These are phyloP conservation scores for Xylariaceae sp. DNA, from an alignment of 2,329 filamentous ascomycete genomes.

Conservation along the genomic window DNA sequence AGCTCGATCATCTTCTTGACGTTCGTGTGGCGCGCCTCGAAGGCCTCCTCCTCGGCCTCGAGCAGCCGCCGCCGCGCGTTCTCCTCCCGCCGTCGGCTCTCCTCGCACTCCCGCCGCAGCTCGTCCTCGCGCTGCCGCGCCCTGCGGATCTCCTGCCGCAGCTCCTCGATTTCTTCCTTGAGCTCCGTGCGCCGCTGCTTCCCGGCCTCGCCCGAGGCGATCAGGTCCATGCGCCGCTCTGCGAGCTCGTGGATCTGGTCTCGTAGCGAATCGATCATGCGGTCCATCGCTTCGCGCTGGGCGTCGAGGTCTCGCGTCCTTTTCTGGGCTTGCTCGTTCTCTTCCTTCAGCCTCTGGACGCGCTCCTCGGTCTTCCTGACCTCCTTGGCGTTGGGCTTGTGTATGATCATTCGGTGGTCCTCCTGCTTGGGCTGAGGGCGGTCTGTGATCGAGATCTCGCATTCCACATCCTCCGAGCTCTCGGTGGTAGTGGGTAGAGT, in stretches of 20 bases:
- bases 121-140: neutral
- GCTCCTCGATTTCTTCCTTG: neutral
- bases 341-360: neutral
- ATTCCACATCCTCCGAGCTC: neutral
- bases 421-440: neutral
- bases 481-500: neutral
- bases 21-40: neutral
- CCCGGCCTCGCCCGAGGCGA: no score
- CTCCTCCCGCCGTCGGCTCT: neutral
- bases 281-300: neutral
- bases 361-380: neutral
- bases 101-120: neutral
- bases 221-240: neutral
- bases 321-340: neutral
- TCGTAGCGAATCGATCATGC: neutral
- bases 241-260: neutral
- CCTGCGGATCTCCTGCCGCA: neutral
- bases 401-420: neutral
- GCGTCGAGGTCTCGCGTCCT: neutral
- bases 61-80: neutral
- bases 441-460: neutral
- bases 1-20: neutral
- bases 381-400: neutral
- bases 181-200: neutral
- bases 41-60: neutral